Evolutionary conservation across 345 rosid species (phyloP).

Genomic region (Populus alba): DNA sequence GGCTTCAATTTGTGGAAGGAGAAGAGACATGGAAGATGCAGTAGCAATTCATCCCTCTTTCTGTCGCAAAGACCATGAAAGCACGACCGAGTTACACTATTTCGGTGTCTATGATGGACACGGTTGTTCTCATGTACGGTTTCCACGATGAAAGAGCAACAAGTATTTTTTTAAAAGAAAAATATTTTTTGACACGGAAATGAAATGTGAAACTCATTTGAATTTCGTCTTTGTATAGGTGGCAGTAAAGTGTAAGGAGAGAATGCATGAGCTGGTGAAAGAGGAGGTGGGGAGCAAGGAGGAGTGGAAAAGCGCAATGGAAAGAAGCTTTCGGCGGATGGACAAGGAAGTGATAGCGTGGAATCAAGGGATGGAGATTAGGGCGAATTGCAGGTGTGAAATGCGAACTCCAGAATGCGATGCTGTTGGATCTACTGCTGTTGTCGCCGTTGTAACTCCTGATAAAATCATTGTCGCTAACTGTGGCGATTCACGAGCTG

Average conservation of each 20-base stretch:
- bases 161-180: not conserved
- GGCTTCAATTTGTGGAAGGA: slow-evolving; percentile 73
- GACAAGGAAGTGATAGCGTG: slow-evolving; percentile 47
- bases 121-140: slow-evolving; percentile 70
- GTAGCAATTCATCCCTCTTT: slow-evolving; percentile 59
- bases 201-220: not conserved
- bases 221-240: slow-evolving; percentile 37
- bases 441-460: slow-evolving; percentile 37
- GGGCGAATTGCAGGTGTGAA: slow-evolving; percentile 58
- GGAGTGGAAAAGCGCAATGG: slow-evolving; percentile 50
- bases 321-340: slow-evolving; percentile 64
- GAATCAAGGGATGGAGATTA: slow-evolving; percentile 12
- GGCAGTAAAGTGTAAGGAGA: slow-evolving; percentile 54
- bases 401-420: slow-evolving; percentile 64
- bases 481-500: slow-evolving; percentile 58
- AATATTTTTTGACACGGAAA: not conserved
- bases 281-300: slow-evolving; percentile 23
- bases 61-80: slow-evolving; percentile 17
- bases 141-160: no score
- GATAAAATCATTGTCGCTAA: slow-evolving; percentile 45
- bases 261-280: slow-evolving; percentile 58
- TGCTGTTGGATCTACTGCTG: slow-evolving; percentile 48
- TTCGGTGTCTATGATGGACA: slow-evolving; percentile 80
- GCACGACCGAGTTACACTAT: slow-evolving; percentile 41
- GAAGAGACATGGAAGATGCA: slow-evolving; percentile 90